phyloP scores from a whole-genome alignment of 306 rosid genomes.

The Vigna reflexopilosa region DNA sequence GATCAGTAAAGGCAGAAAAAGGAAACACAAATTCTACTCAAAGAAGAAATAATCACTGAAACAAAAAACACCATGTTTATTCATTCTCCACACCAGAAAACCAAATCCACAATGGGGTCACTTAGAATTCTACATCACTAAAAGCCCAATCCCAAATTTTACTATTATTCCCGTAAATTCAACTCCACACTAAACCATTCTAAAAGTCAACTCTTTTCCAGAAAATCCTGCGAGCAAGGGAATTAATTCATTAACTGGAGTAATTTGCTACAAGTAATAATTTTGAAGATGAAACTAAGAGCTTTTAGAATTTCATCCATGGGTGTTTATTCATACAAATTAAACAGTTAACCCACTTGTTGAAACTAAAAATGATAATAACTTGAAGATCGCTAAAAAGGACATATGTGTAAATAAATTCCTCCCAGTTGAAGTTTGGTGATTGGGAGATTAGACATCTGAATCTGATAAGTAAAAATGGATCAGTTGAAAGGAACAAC shows the following conservation, averaged over 20 bases:
- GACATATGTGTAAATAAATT: neutral
- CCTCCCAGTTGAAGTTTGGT: neutral
- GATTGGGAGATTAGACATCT: constrained; percentile 30
- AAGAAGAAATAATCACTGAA: constrained; percentile 32
- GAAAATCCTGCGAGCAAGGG: constrained; percentile 16
- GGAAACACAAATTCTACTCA: constrained; percentile 9
- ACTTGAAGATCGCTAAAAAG: neutral
- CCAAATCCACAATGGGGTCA: constrained; percentile 52
- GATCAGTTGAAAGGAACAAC: constrained; percentile 4
- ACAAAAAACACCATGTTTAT: constrained; percentile 13
- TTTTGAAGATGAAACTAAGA: constrained; percentile 32
- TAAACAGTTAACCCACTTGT: neutral
- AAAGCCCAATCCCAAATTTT: constrained; percentile 55
- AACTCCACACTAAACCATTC: constrained; percentile 49
- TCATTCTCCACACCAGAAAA: constrained; percentile 36
- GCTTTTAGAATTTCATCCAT: constrained; percentile 16
- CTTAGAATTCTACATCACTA: constrained; percentile 51
- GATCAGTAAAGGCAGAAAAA: constrained; percentile 37
- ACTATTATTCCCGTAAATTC: constrained; percentile 50
- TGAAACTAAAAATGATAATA: neutral
- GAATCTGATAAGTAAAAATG: constrained; percentile 40
- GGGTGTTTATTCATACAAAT: neutral
- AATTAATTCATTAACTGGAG: neutral
- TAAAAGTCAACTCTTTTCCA: constrained; percentile 52
- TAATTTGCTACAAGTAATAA: constrained; percentile 32